phyloP scores from a whole-genome alignment of 257 asterid species.

The Solanum etuberosum region DNA sequence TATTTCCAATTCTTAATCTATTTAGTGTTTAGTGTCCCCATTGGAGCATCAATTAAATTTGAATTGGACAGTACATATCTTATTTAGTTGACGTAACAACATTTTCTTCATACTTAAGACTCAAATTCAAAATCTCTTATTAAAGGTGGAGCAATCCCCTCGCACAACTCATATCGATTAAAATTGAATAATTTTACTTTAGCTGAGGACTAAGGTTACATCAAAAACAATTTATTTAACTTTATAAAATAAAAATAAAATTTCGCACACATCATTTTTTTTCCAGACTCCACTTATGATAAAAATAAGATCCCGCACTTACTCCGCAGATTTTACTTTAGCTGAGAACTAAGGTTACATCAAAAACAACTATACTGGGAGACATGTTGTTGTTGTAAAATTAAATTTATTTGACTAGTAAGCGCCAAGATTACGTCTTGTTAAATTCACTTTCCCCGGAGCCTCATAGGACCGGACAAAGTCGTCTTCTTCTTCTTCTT shows the following conservation, averaged over 20 bases:
- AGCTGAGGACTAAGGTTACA: no score
- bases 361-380: no score
- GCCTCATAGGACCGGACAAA: not conserved
- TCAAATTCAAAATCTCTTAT: no score
- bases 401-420: not conserved
- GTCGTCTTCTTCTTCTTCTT: not conserved
- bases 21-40: fast-evolving
- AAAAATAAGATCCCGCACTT: no score
- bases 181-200: no score
- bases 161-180: no score
- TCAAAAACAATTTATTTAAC: not conserved
- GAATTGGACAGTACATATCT: fast-evolving
- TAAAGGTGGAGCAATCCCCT: fast-evolving
- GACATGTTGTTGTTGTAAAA: not conserved
- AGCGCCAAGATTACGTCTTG: not conserved
- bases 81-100: no score
- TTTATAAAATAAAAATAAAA: not conserved
- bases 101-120: fast-evolving
- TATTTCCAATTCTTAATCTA: not conserved
- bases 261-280: no score
- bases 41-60: no score
- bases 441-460: not conserved
- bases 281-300: no score
- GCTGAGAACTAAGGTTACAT: no score
- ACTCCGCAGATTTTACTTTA: fast-evolving